Percentiles rank a stretch among this genome's conserved stretches.
Conservation (phyloP, 176 grass and related monocot species). For the Melocanna baccifera region DNA sequence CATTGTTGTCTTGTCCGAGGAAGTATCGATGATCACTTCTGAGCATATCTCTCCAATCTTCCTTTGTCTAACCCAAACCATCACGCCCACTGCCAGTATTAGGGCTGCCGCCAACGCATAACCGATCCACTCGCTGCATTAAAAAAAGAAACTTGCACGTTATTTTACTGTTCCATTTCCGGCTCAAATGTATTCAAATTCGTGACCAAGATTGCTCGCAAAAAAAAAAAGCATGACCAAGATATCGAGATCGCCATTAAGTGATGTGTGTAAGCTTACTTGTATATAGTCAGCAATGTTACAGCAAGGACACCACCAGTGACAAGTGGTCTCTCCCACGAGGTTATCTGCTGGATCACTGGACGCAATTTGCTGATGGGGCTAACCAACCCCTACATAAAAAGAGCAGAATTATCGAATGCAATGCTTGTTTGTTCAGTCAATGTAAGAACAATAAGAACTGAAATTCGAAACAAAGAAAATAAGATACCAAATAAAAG, state of each 20-base stretch:
- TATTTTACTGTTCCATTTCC: not conserved
- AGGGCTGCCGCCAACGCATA: slow-evolving; percentile 38
- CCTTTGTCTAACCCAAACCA: slow-evolving; percentile 57
- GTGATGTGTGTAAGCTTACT: slow-evolving; percentile 32
- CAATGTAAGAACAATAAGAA: not conserved
- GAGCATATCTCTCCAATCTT: slow-evolving; percentile 40
- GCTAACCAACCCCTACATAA: slow-evolving; percentile 57
- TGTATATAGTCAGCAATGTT: slow-evolving; percentile 66
- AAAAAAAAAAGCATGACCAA: too few species aligned
- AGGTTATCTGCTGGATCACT: slow-evolving; percentile 46
- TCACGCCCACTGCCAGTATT: slow-evolving; percentile 31
- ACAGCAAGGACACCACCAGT: slow-evolving; percentile 32
- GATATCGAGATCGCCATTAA: not conserved
- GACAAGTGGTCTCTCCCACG: slow-evolving; percentile 57
- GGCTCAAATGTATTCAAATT: not conserved
- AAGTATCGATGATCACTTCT: slow-evolving; percentile 61
- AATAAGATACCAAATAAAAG: not conserved
- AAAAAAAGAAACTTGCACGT: not conserved
- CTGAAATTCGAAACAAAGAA: not conserved
- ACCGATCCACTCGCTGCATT: slow-evolving; percentile 63
- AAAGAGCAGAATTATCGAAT: not conserved
- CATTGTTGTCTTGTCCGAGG: slow-evolving; percentile 75
- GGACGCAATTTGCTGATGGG: slow-evolving; percentile 47
- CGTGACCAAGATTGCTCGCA: not conserved
- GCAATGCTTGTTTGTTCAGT: not conserved